Evolutionary conservation across 495 filamentous ascomycete genomes (phyloP), one percentile per base, ranked within the genome.

Genomic region (Chaetomidium leptoderma): DNA sequence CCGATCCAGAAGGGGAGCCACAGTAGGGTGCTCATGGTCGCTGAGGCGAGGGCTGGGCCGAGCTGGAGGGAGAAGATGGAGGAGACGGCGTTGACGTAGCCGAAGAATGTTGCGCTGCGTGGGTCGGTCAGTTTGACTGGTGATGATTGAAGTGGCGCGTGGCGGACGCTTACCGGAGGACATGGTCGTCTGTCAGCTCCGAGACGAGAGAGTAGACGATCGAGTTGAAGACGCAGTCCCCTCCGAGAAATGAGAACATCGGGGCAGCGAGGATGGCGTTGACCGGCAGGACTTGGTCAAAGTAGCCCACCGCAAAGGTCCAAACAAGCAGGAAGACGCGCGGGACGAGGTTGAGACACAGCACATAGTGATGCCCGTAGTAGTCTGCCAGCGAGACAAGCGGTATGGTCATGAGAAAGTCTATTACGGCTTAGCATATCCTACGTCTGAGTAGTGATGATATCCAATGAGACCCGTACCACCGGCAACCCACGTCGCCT

Each of bases 221-320:
- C 21, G 74, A 76, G 55, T 76, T 78, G 57, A 78, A 73, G 23
- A 78, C 73, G 36, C 73, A 76, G 57, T 78, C 74, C 16, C 73
- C 75, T 14, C 75, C 75, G 8, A 78, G 63, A 16, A 76, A 54
- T 3, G 74, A 76, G 16, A 74, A 65, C 17, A 64, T 46, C 11
- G 75, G 68, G 1, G 67, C 69, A 14, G 68, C 64, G 14, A 75
- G 46, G 4, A 76, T 68, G 37, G 73, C 69, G 35, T 63, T 62
- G 10, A 72, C 57, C 6, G 75, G 74, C 29, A 78, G 52, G 5
- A 51, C 60, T 8, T 64, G 42, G 35, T 76, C 69, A 27, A 76
- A 76, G 47, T 72, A 74, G 36, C 71, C 70, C 6, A 76, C 68
- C 23, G 67, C 45, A 16, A 76, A 49, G 11, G 67, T 66, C 74